Evolutionary conservation across 208 protist species (phyloP), one percentile per base, ranked within the genome.

Genomic region (Novymonas esmeraldas): DNA sequence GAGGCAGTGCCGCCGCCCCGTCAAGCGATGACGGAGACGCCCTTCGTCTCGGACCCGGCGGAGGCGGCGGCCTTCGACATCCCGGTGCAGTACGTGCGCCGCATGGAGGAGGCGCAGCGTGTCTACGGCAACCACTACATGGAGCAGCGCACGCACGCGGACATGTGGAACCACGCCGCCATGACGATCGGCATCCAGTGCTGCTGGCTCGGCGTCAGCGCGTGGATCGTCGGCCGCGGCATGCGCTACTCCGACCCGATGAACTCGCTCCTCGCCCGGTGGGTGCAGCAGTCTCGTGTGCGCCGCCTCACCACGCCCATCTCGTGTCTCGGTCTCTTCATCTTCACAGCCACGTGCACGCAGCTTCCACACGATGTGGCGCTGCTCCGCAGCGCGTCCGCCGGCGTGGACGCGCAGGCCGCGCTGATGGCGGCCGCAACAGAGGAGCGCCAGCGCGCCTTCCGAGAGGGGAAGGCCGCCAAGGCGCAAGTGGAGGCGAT

Each of bases 61-160:
- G 60, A 77, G 63, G 73, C 64, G 26, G 50, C 64, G n/a, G 66
- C 64, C 10, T 54, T 79, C 2, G 64, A 84, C 26, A 82, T 94
- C 13, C 78, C 88, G 10, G 62, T 65, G 7, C 70, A 77, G 51
- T 82, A 85, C 75, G 79, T 87, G 45, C 79, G 81, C 6, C 84
- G 82, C 46, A 83, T 94, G 56, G 88, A 91, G 46, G 87, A 87
- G 38, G 87, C 84, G 4, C 83, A 84, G 42, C 83, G 87, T 18
- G 42, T 78, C 26, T 93, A 77, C 51, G 65, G 84, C 45, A 41
- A 80, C 11, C 81, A 90, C 59, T 64, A 85, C 64, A 65, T 76
- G 41, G 64, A 83, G 78, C 69, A 85, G 52, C 48, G 52, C 31
- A 73, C 64, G 50, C 75, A 72, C 63, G 45, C 36, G 39, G 59